These are phyloP conservation scores for Emergomyces africanus DNA, from an alignment of 2,329 filamentous ascomycete species.

Conservation along the genomic window DNA sequence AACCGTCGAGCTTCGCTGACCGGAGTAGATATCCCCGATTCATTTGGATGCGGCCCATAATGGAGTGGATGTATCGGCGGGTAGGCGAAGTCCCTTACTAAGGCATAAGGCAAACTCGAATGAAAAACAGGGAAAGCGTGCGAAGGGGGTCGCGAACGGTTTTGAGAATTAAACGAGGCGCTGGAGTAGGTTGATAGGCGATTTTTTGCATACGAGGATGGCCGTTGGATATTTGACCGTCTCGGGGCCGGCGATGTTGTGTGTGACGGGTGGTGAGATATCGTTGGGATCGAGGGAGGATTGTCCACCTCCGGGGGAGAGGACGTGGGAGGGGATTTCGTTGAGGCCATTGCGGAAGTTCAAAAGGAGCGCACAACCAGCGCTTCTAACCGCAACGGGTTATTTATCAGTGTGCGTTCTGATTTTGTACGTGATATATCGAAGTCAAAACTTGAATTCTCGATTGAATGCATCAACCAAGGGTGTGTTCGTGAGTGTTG, in stretches of 20 bases:
- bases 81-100: slow-evolving; percentile 95
- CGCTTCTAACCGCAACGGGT: not conserved
- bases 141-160: slow-evolving; percentile 66
- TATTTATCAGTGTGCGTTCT: not conserved
- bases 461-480: not conserved
- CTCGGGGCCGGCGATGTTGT: slow-evolving; percentile 40
- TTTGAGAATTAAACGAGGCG: slow-evolving; percentile 43
- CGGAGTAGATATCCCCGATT: slow-evolving; percentile 73
- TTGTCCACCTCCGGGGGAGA: slow-evolving; percentile 17
- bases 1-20: slow-evolving; percentile 65
- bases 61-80: slow-evolving; percentile 70
- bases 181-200: slow-evolving; percentile 75
- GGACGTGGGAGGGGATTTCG: slow-evolving; percentile 25
- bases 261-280: slow-evolving; percentile 32
- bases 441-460: not conserved
- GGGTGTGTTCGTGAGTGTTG: not conserved
- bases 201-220: slow-evolving; percentile 68
- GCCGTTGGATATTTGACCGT: slow-evolving; percentile 49
- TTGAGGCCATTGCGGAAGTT: slow-evolving; percentile 17
- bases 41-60: slow-evolving; percentile 77
- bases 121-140: slow-evolving; percentile 71
- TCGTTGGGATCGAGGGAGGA: slow-evolving; percentile 17
- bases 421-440: not conserved
- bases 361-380: not conserved
- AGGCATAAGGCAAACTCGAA: slow-evolving; percentile 74